Percentiles rank a stretch among this genome's conserved stretches.
phyloP scores from a whole-genome alignment of 2,329 filamentous ascomycete genomes.

The Orbilia ellipsospora region DNA sequence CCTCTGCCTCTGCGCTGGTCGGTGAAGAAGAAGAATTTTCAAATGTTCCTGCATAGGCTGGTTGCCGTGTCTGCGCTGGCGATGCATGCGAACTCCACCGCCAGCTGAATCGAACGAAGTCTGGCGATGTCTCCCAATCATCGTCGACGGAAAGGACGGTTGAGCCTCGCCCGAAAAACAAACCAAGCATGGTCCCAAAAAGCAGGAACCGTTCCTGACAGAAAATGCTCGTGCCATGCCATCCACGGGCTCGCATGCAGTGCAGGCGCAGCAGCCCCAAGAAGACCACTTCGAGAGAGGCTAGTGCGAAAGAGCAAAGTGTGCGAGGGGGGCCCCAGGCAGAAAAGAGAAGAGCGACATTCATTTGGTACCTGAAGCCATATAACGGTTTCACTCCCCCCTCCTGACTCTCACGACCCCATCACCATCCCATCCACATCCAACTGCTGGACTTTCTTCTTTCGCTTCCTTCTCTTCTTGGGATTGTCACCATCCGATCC shows the following conservation, averaged over 20 bases:
- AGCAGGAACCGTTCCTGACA: conserved; percentile 22
- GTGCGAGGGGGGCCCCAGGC: conserved; percentile 20
- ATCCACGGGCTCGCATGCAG: too few relatives aligned
- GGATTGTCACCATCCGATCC: conserved; percentile 42
- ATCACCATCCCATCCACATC: conserved; percentile 24
- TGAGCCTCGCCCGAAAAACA: conserved; percentile 6
- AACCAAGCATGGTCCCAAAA: conserved; percentile 35
- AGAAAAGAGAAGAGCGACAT: conserved; percentile 7
- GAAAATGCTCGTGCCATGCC: conserved; percentile 20
- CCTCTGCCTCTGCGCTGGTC: too few relatives aligned
- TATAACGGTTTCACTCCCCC: conserved; percentile 54
- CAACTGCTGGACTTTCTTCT: conserved; percentile 48
- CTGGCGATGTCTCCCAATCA: conserved; percentile 15
- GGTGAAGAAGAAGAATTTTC: background rate
- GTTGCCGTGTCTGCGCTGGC: conserved; percentile 26
- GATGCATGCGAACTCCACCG: conserved; percentile 38
- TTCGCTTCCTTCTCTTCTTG: conserved; percentile 47
- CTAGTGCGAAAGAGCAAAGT: background rate
- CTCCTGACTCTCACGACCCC: conserved; percentile 7
- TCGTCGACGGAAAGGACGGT: conserved; percentile 1
- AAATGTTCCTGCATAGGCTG: background rate
- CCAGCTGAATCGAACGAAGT: background rate
- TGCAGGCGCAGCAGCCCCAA: conserved; percentile 20
- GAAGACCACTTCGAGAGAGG: background rate
- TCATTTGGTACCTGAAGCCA: conserved; percentile 42